Conservation (phyloP, 2,329 filamentous ascomycete species). For the Cladosporium austrohemisphaericum region DNA sequence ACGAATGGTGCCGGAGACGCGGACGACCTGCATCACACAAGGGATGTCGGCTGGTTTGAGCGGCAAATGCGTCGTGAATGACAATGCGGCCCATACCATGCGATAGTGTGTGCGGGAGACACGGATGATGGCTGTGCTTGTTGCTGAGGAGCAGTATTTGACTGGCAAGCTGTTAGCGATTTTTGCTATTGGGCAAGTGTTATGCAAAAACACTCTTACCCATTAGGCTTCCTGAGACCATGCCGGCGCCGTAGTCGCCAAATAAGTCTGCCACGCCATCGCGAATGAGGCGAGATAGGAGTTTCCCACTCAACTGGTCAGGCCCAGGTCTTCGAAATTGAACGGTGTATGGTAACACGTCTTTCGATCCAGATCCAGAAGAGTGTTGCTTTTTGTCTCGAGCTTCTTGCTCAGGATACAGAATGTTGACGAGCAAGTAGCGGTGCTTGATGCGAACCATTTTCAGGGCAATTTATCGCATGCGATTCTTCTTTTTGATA, state of each 20-base stretch:
- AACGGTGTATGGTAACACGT: conserved; percentile 57
- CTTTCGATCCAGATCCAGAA: conserved; percentile 32
- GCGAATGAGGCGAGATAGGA: conserved; percentile 66
- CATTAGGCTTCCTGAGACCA: conserved; percentile 64
- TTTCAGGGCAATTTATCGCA: conserved; percentile 1
- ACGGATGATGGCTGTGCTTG: conserved; percentile 86
- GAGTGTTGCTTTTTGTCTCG: conserved; percentile 24
- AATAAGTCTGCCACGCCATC: conserved; percentile 69
- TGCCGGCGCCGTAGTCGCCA: conserved; percentile 83
- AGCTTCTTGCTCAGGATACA: conserved; percentile 65
- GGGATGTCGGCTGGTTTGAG: conserved; percentile 51
- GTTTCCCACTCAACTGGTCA: conserved; percentile 62
- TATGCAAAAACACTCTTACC: conserved; percentile 45
- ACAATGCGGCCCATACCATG: conserved; percentile 84
- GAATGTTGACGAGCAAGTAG: conserved; percentile 89
- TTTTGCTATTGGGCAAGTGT: too few relatives aligned
- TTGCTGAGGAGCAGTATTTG: conserved; percentile 89
- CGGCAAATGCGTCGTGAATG: conserved; percentile 70
- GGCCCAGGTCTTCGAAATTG: conserved; percentile 76
- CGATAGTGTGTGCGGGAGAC: conserved; percentile 79
- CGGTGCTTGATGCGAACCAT: conserved; percentile 98
- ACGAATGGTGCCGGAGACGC: conserved; percentile 87
- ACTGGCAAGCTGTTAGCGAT: conserved; percentile 51
- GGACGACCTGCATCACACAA: conserved; percentile 79
- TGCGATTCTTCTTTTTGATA: not conserved